Percentiles rank a stretch among this genome's conserved stretches.
These are phyloP conservation scores for Colletotrichum chrysophilum DNA, from an alignment of 2,329 filamentous ascomycete genomes.

Conservation along the genomic window DNA sequence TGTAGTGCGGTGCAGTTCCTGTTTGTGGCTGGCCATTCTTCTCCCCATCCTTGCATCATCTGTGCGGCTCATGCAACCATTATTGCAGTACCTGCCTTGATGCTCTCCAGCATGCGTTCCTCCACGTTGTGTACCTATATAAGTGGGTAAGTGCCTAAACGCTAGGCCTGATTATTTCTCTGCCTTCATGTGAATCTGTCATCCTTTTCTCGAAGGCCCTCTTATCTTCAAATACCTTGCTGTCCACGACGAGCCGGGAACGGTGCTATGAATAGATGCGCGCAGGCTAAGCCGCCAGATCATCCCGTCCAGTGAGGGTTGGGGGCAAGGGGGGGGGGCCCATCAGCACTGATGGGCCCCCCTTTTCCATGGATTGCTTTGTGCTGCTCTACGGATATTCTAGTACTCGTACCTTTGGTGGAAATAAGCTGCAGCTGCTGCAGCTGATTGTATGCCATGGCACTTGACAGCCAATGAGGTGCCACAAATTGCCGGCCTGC, in stretches of 20 bases:
- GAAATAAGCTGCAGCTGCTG: not conserved
- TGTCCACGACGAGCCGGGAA: not conserved
- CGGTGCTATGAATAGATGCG: not conserved
- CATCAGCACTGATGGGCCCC: no score
- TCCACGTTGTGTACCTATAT: not conserved
- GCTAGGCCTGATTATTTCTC: not conserved
- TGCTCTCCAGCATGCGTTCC: not conserved
- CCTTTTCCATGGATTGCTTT: not conserved
- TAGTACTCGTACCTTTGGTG: not conserved
- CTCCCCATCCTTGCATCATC: not conserved
- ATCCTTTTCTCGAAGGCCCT: not conserved
- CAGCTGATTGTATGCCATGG: not conserved
- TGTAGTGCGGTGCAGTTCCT: not conserved
- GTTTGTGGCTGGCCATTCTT: not conserved
- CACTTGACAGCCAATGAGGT: not conserved
- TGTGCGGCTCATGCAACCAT: not conserved
- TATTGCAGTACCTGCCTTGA: not conserved
- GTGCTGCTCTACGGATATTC: not conserved
- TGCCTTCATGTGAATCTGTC: not conserved
- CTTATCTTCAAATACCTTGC: not conserved
- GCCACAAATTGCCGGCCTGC: not conserved
- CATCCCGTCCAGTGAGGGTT: not conserved
- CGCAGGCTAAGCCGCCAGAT: not conserved
- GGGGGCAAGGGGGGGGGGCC: not conserved
- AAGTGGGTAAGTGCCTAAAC: not conserved